A percentile compares a stretch with the other conserved stretches of the same genome.
phyloP scores from a whole-genome alignment of 164 flowering plant species.

The Aristolochia fimbriata region DNA sequence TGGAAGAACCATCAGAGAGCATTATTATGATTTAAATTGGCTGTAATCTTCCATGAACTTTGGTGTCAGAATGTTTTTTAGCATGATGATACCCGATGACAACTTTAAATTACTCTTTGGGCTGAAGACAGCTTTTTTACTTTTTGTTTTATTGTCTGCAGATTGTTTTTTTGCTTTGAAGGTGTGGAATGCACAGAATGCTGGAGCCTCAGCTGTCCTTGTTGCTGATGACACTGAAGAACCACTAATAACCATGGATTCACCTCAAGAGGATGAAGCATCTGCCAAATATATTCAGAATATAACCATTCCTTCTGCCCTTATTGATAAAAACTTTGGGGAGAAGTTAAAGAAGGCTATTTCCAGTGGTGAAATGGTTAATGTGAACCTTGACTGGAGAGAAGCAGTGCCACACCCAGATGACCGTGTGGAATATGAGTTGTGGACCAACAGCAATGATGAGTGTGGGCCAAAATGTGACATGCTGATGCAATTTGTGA shows the following conservation, averaged over 20 bases:
- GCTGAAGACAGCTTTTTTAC: background rate
- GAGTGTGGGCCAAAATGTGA: conserved; percentile 95
- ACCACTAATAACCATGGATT: conserved; percentile 86
- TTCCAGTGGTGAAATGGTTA: conserved; percentile 73
- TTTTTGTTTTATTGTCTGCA: conserved; percentile 21
- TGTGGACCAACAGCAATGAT: conserved; percentile 99
- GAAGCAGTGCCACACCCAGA: conserved; percentile 99
- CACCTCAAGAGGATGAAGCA: conserved; percentile 68
- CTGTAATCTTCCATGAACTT: too few relatives aligned
- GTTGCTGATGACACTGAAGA: conserved; percentile 83
- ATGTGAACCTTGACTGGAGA: conserved; percentile 96
- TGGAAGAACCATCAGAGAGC: too few relatives aligned
- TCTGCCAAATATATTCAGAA: conserved; percentile 68
- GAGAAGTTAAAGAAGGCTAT: conserved; percentile 66
- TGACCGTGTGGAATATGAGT: conserved; percentile 90
- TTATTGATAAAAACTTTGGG: conserved; percentile 63
- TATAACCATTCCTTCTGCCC: conserved; percentile 93
- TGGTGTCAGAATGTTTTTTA: too few relatives aligned
- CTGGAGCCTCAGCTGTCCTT: conserved; percentile 95
- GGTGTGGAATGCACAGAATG: conserved; percentile 96
- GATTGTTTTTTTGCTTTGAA: conserved; percentile 94
- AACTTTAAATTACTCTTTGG: too few relatives aligned
- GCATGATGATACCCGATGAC: too few relatives aligned
- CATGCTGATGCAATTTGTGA: conserved; percentile 76
- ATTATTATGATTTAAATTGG: too few relatives aligned